phyloP scores from a whole-genome alignment of 1,284 basidiomycete species.

The Meripilus lineatus region DNA sequence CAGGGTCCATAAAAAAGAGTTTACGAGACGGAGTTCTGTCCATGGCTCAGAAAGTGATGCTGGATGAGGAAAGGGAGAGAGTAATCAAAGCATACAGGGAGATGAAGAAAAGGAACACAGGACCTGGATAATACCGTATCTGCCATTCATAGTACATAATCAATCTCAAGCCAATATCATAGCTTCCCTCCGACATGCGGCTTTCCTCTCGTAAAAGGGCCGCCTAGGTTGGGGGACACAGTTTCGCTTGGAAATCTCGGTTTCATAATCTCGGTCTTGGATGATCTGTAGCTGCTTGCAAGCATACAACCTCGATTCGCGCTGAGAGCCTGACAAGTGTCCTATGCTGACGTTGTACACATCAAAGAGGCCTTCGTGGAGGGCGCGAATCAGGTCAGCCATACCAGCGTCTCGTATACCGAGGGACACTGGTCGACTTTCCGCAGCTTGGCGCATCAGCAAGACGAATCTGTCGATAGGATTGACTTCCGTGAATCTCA shows the following conservation, averaged over 20 bases:
- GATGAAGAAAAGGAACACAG: constrained; percentile 56
- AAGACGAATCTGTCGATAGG: constrained; percentile 5
- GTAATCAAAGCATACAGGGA: constrained; percentile 63
- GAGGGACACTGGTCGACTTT: background rate
- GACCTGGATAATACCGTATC: no score
- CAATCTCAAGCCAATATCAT: no score
- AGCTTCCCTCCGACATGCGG: no score
- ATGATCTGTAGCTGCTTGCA: no score
- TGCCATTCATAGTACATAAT: no score
- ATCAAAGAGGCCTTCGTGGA: background rate
- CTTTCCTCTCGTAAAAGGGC: no score
- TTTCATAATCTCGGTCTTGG: no score
- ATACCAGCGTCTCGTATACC: background rate
- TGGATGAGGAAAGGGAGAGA: constrained; percentile 69
- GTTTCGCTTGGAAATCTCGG: no score
- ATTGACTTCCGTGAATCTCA: background rate
- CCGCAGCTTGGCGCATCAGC: constrained; percentile 2
- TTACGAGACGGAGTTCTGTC: constrained; percentile 47
- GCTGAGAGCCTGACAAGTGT: no score
- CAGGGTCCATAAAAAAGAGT: constrained; percentile 12
- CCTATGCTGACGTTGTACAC: no score
- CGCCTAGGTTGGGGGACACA: no score
- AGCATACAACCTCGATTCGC: no score
- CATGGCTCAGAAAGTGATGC: constrained; percentile 70
- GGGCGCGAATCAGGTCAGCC: background rate